Evolutionary conservation across 345 rosid species (phyloP), one percentile per base, ranked within the genome.

Genomic region (Camelina hispida): DNA sequence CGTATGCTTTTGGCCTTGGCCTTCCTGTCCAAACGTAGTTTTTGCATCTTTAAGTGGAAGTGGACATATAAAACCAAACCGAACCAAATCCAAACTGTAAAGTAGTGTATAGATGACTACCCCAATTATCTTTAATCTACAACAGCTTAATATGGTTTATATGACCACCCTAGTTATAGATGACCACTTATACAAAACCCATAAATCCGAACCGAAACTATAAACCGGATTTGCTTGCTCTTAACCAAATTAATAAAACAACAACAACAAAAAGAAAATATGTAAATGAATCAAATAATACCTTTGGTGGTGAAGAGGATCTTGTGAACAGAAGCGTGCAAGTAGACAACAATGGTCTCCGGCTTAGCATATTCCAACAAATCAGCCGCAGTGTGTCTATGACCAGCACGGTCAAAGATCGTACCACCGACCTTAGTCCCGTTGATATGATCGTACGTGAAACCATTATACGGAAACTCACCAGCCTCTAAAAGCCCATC

Each of bases 361-460:
- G 93, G 89, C 18, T 79, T 72, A 51, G 97, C 91, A 57, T 93
- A 86, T 66, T 89, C 96, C 13, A 93, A 72, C 65, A 93, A 68
- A 63, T 93, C 83, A 1, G 98, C 98, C 0, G 97, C 89, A 6
- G 92, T 85, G 71, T 93, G 98, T 57, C 98, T 81, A 6, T 78
- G 96, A n/a, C 91, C 91, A 3, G 70, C 59, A 47, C 66, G 46
- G 15, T 93, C 93, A 62, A 93, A 91, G 20, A 87, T 89, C 13
- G 93, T 80, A 23, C 97, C 97, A 0, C 97, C 91, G 23, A 85
- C 44, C 71, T 91, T 93, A 9, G 98, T 93, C 62, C 98, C 97
- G 1, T 81, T 62, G 3, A 79, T 22, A 70, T 93, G 96, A 55
- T 86, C 88, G 48, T 68, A 93, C 17, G 93, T 93, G 71, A 89